Evolutionary conservation across 2,329 filamentous ascomycete genomes (phyloP).

Genomic region (Aspergillus unguis): DNA sequence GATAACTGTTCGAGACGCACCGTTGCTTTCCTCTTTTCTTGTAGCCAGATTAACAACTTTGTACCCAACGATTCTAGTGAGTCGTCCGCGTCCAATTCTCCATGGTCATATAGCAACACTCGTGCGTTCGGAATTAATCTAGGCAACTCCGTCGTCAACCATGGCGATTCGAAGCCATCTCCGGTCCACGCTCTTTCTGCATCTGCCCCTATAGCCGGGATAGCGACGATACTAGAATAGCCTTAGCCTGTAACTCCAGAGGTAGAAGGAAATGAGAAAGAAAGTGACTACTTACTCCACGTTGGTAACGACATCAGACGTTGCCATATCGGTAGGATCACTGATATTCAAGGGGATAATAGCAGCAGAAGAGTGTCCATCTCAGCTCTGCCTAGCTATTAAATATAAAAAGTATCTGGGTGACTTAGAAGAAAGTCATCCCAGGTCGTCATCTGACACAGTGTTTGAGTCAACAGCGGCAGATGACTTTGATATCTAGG

Average conservation of each 20-base stretch:
- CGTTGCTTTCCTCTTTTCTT: conserved; percentile 20
- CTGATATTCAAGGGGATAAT: conserved; percentile 1
- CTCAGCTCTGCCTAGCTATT: neutral
- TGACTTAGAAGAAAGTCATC: neutral
- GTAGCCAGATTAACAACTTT: conserved; percentile 24
- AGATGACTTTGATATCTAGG: conserved; percentile 12
- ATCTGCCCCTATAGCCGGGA: conserved; percentile 37
- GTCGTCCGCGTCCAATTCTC: conserved; percentile 24
- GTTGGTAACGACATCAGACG: conserved; percentile 7
- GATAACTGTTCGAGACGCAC: conserved; percentile 10
- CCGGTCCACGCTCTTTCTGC: conserved; percentile 27
- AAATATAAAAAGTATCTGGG: neutral
- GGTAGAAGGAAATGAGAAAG: neutral
- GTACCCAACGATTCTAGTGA: conserved; percentile 26
- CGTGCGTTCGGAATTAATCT: conserved; percentile 24
- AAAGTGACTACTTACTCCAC: conserved; percentile 26
- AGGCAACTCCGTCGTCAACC: conserved; percentile 25
- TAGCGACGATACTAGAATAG: conserved; percentile 29
- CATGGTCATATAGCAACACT: conserved; percentile 30
- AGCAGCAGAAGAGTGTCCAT: neutral
- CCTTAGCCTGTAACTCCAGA: neutral
- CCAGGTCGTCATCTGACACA: conserved; percentile 15
- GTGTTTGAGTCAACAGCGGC: conserved; percentile 11
- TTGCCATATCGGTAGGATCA: conserved; percentile 7
- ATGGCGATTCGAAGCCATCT: conserved; percentile 20